Conservation (phyloP, 495 filamentous ascomycete species). For the Neurospora sublineolata region DNA sequence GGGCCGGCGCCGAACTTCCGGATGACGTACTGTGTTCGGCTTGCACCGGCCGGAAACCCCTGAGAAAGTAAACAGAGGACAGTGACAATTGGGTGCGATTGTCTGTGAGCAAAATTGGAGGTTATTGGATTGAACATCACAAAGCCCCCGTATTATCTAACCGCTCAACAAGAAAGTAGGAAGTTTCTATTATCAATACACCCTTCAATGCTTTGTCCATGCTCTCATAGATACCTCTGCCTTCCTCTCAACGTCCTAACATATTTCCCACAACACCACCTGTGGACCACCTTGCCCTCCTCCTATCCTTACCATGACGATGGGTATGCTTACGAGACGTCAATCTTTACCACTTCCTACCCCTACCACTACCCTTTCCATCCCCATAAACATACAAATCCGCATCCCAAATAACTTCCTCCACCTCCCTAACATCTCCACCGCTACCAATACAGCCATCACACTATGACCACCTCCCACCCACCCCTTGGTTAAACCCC, state of each 20-base stretch:
- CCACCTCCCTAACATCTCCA: neutral
- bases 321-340: neutral
- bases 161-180: neutral
- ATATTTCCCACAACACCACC: neutral
- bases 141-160: neutral
- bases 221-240: neutral
- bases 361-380: neutral
- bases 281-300: neutral
- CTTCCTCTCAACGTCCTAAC: neutral
- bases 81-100: neutral
- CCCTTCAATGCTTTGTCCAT: neutral
- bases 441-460: neutral
- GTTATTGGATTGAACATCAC: too few relatives aligned
- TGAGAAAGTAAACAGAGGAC: neutral
- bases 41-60: neutral
- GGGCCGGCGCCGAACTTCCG: neutral
- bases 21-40: neutral
- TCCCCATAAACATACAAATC: neutral
- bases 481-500: constrained; percentile 12
- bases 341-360: neutral
- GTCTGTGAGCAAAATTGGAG: neutral
- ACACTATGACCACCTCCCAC: constrained; percentile 14
- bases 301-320: neutral
- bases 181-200: neutral
- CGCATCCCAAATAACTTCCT: neutral